Base-by-base conservation (phyloP, 2,329 filamentous ascomycete genomes). In the Nigrospora oryzae region DNA sequence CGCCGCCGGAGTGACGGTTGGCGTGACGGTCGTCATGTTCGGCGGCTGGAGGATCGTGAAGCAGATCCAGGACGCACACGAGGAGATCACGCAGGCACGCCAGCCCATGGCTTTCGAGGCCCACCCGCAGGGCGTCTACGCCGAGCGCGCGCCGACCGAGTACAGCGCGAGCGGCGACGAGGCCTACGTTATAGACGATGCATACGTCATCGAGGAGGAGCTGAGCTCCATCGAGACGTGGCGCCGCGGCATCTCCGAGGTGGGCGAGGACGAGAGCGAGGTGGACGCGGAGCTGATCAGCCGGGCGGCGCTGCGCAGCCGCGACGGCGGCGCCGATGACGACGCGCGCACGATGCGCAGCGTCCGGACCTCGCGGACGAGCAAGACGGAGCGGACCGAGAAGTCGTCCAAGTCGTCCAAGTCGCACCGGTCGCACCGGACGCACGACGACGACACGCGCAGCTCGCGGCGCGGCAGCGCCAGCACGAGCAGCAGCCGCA, bases 31-130 rank as follows among this genome's bases (percentile, higher is more conserved):
- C 10, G 88, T 98, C 56, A 90, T 93, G 62, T 88, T 98, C 48
- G 93, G 93, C 44, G 91, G 93, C 5, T 97, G 89, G 77, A 97
- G 95, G 68, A 96, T 98, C 62, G 83, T 98, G 66, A 94, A 96
- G 73, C 84, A 82, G 55, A 87, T 97, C 53, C 64, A 66, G 47
- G 73, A 75, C 44, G 60, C 59, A 14, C 61, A 60, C 37, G 56
- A 58, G 33, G 47, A 51, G 17, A 43, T 45, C 5, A 17, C 17
- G 12, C 28, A 42, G 11, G 40, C 40, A 19, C 17, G 43, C 40
- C 15, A 16, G 19, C 57, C 63, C 23, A 60, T 64, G 15, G 43
- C 42, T 52, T 48, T 57, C 60, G 37, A 56, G 11, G 8, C 40
- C n/a, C 43, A 38, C 3, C 43, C 46, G 12, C 44, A 33, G 42